A percentile compares a stretch with the other conserved stretches of the same genome.
These are phyloP conservation scores for Spinacia oleracea DNA, from an alignment of 179 eudicot genomes.

Conservation along the genomic window DNA sequence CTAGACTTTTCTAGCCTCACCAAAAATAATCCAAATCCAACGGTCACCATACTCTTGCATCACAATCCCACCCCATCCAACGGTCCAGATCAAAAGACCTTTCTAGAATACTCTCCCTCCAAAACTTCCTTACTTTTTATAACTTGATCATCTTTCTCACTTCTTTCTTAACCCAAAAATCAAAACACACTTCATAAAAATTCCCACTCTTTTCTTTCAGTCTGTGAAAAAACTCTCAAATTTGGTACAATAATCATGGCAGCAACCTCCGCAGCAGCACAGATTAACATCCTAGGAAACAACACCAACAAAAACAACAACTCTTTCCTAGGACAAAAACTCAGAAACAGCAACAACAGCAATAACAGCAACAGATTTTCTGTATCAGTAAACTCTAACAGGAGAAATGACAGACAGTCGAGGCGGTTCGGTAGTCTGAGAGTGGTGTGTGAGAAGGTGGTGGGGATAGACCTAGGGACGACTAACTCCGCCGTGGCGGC, in stretches of 20 bases:
- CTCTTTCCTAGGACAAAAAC: constrained; percentile 23
- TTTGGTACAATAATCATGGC: constrained; percentile 18
- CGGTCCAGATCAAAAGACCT: constrained; percentile 3
- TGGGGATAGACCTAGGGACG: constrained; percentile 84
- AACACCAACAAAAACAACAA: constrained; percentile 14
- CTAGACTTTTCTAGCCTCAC: constrained; percentile 32
- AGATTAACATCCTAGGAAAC: constrained; percentile 29
- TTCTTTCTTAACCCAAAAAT: constrained; percentile 3
- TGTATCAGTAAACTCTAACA: background rate
- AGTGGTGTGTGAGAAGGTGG: constrained; percentile 68
- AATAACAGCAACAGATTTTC: constrained; percentile 9
- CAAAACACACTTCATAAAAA: background rate
- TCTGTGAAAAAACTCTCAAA: background rate
- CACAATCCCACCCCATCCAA: constrained; percentile 22
- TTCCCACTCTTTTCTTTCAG: background rate
- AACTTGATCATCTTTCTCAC: constrained; percentile 18
- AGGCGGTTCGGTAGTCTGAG: constrained; percentile 29
- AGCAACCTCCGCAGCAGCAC: constrained; percentile 34
- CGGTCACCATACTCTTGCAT: constrained; percentile 12
- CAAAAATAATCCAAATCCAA: constrained; percentile 20
- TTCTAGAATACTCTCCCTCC: constrained; percentile 39
- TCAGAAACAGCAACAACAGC: background rate
- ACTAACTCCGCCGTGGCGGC: constrained; percentile 91
- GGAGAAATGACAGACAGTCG: background rate
- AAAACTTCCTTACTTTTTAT: constrained; percentile 13